Conservation (phyloP, 345 rosid species). For the Eucalyptus lansdowneana region DNA sequence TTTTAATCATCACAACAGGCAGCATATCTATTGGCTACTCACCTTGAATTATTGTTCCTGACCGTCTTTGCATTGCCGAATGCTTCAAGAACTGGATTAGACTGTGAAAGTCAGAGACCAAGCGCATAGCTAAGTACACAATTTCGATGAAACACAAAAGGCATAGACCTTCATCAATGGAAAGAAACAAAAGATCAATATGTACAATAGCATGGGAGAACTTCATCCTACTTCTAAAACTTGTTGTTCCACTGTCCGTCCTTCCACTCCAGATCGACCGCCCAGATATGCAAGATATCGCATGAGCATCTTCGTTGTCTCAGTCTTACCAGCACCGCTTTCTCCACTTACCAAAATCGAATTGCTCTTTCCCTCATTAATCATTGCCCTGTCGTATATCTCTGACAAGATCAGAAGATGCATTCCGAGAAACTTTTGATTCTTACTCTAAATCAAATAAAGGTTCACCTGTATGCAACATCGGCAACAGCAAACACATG, state of each 20-base stretch:
- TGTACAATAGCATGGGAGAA: background rate
- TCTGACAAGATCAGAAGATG: conserved; percentile 10
- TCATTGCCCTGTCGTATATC: conserved; percentile 68
- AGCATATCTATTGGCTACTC: conserved; percentile 1
- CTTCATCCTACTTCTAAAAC: conserved; percentile 78
- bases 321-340: conserved; percentile 99
- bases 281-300: conserved; percentile 97
- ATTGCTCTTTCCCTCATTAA: conserved; percentile 97
- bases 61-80: conserved; percentile 99
- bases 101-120: conserved; percentile 39
- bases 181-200: background rate
- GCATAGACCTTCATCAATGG: background rate
- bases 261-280: conserved; percentile 99
- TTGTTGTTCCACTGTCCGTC: conserved; percentile 99
- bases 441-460: background rate
- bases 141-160: background rate
- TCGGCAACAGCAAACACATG: conserved; percentile 99
- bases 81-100: conserved; percentile 99
- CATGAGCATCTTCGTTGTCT: conserved; percentile 99
- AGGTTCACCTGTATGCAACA: conserved; percentile 84
- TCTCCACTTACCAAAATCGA: conserved; percentile 99
- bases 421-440: background rate
- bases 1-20: background rate
- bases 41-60: conserved; percentile 99
- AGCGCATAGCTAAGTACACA: conserved; percentile 1